Base-by-base conservation (phyloP, 306 rosid genomes). In the Abrus pulchellus region DNA sequence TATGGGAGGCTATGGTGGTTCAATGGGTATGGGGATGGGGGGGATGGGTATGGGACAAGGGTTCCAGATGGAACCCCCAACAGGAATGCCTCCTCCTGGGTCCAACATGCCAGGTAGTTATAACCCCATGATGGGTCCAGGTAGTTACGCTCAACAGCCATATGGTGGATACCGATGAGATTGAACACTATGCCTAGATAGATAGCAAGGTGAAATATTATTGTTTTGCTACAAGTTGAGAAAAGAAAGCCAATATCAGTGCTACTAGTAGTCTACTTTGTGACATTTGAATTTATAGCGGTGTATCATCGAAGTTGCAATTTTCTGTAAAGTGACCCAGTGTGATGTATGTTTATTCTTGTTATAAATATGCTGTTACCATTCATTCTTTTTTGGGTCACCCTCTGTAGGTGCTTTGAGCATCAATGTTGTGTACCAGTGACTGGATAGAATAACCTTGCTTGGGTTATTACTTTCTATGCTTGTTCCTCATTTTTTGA, bases 31-130 rank as follows among this genome's bases (percentile, higher is more conserved):
- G 91, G 83, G 91, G 2, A 86, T 32, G 89, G 90, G 85, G 86
- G 91, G 90, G 1, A 89, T 90, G 94, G 90, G 92, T 11, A 78
- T 91, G 94, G 97, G 90, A 40, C 97, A 88, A 88, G 97, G 93
- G 66, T 70, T 44, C 69, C 93, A 56, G 60, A 90, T 93, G 97
- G 98, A 92, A 89, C 90, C 80, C 27, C 96, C 90, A 28, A 67
- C 75, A 20, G 94, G 93, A 69, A 49, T 88, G 4, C 90, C 89
- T 54, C 91, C 89, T 49, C 91, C 89, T 3, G 90, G 92, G 9
- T 55, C 97, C 27, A 93, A 92, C 82, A 70, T 92, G 72, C 87
- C 91, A 13, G 85, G 89, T 38, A 87, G 78, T 61, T 96, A 96
- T 78, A 90, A 93, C 85, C 80, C 92, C 52, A 90, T 87, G 97